phyloP scores from a whole-genome alignment of 164 flowering plant species.

The Umbellularia californica region DNA sequence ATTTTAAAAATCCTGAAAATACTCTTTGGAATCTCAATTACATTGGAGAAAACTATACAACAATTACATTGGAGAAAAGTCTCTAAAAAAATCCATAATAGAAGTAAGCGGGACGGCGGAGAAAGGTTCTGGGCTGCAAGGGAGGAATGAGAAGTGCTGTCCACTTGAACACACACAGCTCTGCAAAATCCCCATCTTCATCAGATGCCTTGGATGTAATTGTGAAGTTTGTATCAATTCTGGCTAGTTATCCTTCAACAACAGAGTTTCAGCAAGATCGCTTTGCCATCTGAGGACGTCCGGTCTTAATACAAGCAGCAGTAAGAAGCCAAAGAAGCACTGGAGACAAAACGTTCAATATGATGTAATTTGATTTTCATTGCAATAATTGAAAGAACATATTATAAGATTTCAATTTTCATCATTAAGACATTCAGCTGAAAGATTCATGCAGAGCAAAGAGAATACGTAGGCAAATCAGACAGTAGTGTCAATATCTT shows the following conservation, averaged over 20 bases:
- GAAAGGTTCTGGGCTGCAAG: too few relatives aligned
- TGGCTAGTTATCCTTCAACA: conserved; percentile 48
- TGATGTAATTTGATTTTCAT: too few relatives aligned
- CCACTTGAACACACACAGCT: too few relatives aligned
- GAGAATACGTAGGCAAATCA: not conserved
- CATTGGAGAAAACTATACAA: too few relatives aligned
- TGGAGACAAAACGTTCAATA: conserved; percentile 13
- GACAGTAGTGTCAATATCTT: not conserved
- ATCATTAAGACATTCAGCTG: not conserved
- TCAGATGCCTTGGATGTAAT: too few relatives aligned
- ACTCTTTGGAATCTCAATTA: too few relatives aligned
- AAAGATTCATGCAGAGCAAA: not conserved
- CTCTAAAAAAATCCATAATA: too few relatives aligned
- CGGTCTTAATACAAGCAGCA: conserved; percentile 54
- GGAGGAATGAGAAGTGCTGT: too few relatives aligned
- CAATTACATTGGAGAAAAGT: too few relatives aligned
- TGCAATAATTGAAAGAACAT: not conserved
- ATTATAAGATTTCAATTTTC: not conserved
- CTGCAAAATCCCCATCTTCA: too few relatives aligned
- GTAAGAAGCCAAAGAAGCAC: conserved; percentile 56
- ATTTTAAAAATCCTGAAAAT: too few relatives aligned
- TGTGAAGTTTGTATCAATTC: conserved; percentile 17
- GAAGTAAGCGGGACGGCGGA: too few relatives aligned
- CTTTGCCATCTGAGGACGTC: conserved; percentile 44
- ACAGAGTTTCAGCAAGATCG: conserved; percentile 40